phyloP scores from a whole-genome alignment of 2,329 filamentous ascomycete species.

The Sporothrix pseudoabietina region DNA sequence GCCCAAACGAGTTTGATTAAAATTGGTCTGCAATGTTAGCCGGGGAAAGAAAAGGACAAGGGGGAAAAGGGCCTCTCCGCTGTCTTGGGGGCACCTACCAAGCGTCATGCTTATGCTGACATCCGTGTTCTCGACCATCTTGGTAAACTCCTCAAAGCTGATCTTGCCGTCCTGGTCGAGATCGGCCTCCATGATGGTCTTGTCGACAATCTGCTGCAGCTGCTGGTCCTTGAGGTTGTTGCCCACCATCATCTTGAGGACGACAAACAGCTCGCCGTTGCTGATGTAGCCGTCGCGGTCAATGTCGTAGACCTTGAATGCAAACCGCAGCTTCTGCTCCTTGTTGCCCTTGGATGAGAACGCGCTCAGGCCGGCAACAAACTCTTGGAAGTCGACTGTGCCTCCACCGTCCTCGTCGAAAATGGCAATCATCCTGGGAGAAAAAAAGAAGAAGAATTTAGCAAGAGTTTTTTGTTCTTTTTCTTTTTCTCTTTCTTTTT shows the following conservation, averaged over 20 bases:
- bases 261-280: constrained; percentile 98
- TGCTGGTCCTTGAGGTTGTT: constrained; percentile 99
- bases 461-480: background rate
- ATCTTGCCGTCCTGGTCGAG: constrained; percentile 95
- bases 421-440: constrained; percentile 89
- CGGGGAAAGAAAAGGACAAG: background rate
- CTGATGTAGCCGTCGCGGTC: constrained; percentile 98
- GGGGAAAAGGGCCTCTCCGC: background rate
- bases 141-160: constrained; percentile 97
- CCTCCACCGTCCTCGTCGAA: constrained; percentile 98
- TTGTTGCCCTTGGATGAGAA: constrained; percentile 99
- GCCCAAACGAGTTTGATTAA: background rate
- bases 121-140: constrained; percentile 97
- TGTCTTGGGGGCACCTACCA: constrained; percentile 46
- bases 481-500: too few relatives aligned
- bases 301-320: constrained; percentile 99
- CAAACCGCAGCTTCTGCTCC: constrained; percentile 96
- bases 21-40: constrained; percentile 29
- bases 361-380: constrained; percentile 89
- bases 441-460: background rate
- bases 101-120: constrained; percentile 75
- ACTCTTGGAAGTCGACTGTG: constrained; percentile 98
- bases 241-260: constrained; percentile 99
- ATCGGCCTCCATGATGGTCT: constrained; percentile 99
- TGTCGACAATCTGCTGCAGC: constrained; percentile 98